A percentile compares a stretch with the other conserved stretches of the same genome.
These are phyloP conservation scores for Tricholoma hemisulphureum DNA, from an alignment of 768 basidiomycete species.

Conservation along the genomic window DNA sequence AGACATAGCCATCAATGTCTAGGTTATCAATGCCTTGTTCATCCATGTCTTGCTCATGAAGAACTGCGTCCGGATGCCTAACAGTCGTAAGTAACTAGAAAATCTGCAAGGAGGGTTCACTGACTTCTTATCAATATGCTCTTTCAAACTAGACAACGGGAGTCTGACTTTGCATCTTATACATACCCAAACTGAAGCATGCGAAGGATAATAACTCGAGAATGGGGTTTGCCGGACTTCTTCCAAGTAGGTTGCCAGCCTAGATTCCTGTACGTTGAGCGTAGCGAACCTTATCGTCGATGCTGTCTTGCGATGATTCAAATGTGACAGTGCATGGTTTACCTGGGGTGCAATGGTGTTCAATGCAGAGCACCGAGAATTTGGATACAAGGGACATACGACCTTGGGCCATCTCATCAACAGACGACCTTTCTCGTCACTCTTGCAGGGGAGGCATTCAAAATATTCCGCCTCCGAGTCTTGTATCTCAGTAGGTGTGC, in stretches of 20 bases:
- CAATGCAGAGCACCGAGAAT: background rate
- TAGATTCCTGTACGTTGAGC: background rate
- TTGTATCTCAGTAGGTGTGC: background rate
- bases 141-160: no score
- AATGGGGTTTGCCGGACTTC: background rate
- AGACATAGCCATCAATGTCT: no score
- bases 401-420: slow-evolving; percentile 16
- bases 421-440: slow-evolving; percentile 9
- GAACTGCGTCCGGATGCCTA: no score
- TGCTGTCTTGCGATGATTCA: background rate
- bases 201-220: background rate
- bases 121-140: no score
- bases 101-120: no score
- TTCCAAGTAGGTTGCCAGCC: background rate
- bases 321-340: background rate
- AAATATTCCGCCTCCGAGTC: no score
- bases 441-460: slow-evolving; percentile 9
- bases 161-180: background rate
- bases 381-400: background rate
- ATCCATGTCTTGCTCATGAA: no score
- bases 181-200: background rate
- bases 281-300: background rate
- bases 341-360: background rate
- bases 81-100: no score
- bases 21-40: no score